Base-by-base conservation (phyloP, 805 yeast genomes). In the Brettanomyces anomalus region DNA sequence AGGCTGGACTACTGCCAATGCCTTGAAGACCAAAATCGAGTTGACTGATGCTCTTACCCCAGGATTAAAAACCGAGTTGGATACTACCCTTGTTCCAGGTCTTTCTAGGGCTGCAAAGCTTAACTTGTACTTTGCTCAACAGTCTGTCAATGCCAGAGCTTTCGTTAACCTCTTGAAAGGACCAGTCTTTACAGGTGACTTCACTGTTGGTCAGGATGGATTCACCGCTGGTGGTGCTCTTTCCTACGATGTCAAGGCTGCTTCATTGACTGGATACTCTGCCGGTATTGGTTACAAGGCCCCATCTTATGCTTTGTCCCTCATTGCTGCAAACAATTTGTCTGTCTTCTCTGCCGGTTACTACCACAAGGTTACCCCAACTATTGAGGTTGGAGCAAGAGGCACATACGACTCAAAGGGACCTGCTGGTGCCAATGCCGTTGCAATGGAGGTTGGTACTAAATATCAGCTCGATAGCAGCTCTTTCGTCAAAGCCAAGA, bases 1-100 rank as follows among this genome's bases (percentile, higher is more conserved):
- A 76, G 96, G 96, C 63, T 89, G 97, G 96, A 82, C 89, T 72
- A 86, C 95, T 57, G 82, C 94, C 67, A 90, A 90, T 68, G 76
- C 83, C 52, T 73, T 93, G 63, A 83, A 79, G 74, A 85, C 97
- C 72, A 90, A 87, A 77, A 76, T 93, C 56, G 97, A 90, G 74
- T 76, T 93, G 59, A 76, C 81, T 46, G 95, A 89, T 67, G 84
- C 87, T 57, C 77, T 90, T 69, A 83, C 96, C 48, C 95, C 95
- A 57, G 97, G 97, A 57, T 77, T 93, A 60, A 90, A 88, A 74
- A 82, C 93, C 56, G 96, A 89, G 70, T 72, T 93, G 61, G 80
- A 83, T 64, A 85, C 97, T 52, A 73, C 85, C 40, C 83, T 85
- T 62, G 77, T 85, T 51, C 98, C 98, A 65, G 87, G 88, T 54